A percentile compares a stretch with the other conserved stretches of the same genome.
Conservation (phyloP, 805 yeast species). For the Candida michaelii region DNA sequence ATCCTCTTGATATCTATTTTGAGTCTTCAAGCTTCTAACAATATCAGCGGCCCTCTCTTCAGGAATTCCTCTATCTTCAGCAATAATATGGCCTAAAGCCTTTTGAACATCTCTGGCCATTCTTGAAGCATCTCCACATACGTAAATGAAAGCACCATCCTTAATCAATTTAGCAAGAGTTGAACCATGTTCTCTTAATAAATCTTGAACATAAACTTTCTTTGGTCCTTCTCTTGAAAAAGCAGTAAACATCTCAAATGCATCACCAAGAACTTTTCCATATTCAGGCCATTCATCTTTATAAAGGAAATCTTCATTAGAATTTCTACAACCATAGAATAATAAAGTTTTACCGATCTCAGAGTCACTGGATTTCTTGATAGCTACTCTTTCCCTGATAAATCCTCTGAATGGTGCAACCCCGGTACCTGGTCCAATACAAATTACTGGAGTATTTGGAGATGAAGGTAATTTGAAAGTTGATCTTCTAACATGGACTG, state of each 20-base stretch:
- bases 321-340: slow-evolving; percentile 85
- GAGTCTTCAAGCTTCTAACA: slow-evolving; percentile 74
- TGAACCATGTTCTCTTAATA: slow-evolving; percentile 52
- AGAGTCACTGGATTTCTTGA: slow-evolving; percentile 31
- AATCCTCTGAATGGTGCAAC: slow-evolving; percentile 98
- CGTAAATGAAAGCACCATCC: slow-evolving; percentile 84
- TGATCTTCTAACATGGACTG: slow-evolving; percentile 92
- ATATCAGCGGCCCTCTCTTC: slow-evolving; percentile 72
- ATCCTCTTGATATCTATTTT: slow-evolving; percentile 94
- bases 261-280: slow-evolving; percentile 55
- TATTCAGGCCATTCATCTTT: slow-evolving; percentile 87
- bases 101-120: slow-evolving; percentile 94
- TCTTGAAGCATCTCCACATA: slow-evolving; percentile 93
- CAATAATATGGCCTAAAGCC: slow-evolving; percentile 62
- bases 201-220: slow-evolving; percentile 84
- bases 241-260: slow-evolving; percentile 76
- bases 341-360: slow-evolving; percentile 68
- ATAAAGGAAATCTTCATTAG: slow-evolving; percentile 79
- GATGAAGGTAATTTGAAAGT: slow-evolving; percentile 91
- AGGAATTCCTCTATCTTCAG: slow-evolving; percentile 60
- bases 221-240: slow-evolving; percentile 72
- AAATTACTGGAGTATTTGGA: slow-evolving; percentile 77
- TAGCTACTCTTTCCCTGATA: slow-evolving; percentile 77
- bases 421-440: slow-evolving; percentile 99
- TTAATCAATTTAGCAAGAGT: slow-evolving; percentile 55